Evolutionary conservation across 225 moss, liverwort and hornwort species (phyloP).

Genomic region (Neckera pumila): DNA sequence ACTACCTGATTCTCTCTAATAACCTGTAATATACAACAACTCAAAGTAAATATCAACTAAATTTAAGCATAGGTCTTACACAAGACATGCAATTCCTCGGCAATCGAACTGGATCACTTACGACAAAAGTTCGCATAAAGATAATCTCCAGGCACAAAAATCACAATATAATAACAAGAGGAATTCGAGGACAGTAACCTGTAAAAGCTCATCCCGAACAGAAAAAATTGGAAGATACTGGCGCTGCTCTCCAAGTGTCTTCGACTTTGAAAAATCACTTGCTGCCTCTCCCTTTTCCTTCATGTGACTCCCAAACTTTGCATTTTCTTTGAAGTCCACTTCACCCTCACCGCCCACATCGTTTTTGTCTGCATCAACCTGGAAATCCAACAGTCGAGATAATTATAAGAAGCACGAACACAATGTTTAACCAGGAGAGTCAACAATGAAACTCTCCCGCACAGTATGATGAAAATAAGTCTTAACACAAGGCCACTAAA

Average conservation of each 20-base stretch:
- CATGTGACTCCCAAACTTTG: conserved; percentile 94
- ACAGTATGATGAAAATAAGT: background rate
- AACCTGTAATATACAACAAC: conserved; percentile 33
- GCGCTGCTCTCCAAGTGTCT: conserved; percentile 79
- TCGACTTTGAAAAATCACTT: conserved; percentile 87
- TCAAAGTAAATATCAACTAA: background rate
- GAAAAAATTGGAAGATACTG: conserved; percentile 93
- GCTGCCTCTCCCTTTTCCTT: conserved; percentile 92
- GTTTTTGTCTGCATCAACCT: conserved; percentile 83
- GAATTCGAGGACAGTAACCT: conserved; percentile 21
- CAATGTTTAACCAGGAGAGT: background rate
- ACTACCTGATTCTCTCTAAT: conserved; percentile 94
- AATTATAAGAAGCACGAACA: background rate
- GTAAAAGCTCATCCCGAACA: conserved; percentile 84
- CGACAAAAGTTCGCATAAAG: background rate
- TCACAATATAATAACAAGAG: background rate
- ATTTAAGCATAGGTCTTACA: background rate
- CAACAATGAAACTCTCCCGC: background rate
- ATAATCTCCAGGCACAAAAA: background rate
- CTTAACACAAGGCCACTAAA: background rate
- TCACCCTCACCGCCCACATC: conserved; percentile 86
- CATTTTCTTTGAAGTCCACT: conserved; percentile 87
- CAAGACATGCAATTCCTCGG: background rate
- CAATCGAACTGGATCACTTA: background rate
- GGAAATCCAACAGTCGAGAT: background rate